Percentiles rank a stretch among this genome's conserved stretches.
Conservation (phyloP, 306 rosid species). For the Vigna trinervia region DNA sequence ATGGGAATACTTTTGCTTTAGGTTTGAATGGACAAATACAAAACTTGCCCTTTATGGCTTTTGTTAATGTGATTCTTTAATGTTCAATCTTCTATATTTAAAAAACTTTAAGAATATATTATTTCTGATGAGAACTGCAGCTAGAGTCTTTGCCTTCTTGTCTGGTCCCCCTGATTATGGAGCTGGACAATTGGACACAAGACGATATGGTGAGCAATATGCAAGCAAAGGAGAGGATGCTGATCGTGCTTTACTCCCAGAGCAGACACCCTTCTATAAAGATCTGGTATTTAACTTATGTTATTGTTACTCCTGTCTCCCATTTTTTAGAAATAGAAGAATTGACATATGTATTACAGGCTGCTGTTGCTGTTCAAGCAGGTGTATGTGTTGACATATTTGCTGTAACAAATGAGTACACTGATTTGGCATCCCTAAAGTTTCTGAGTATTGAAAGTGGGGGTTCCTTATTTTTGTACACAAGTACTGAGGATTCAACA, state of each 20-base stretch:
- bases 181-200: slow-evolving; percentile 92
- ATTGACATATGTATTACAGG: slow-evolving; percentile 70
- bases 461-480: slow-evolving; percentile 83
- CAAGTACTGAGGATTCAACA: slow-evolving; percentile 89
- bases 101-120: slow-evolving; percentile 43
- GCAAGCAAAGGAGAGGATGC: slow-evolving; percentile 99
- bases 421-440: slow-evolving; percentile 94
- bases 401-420: slow-evolving; percentile 96
- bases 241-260: slow-evolving; percentile 95
- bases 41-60: slow-evolving; percentile 36
- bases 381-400: slow-evolving; percentile 97
- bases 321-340: slow-evolving; percentile 46
- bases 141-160: slow-evolving; percentile 90
- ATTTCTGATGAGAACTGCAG: slow-evolving; percentile 62
- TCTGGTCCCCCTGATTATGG: slow-evolving; percentile 98
- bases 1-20: slow-evolving; percentile 95
- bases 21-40: slow-evolving; percentile 57
- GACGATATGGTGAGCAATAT: slow-evolving; percentile 95
- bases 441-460: slow-evolving; percentile 93
- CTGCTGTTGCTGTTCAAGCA: slow-evolving; percentile 95
- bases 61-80: slow-evolving; percentile 27
- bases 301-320: slow-evolving; percentile 27
- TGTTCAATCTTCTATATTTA: slow-evolving; percentile 12
- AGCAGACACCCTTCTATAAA: slow-evolving; percentile 93
- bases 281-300: slow-evolving; percentile 70